Base-by-base conservation (phyloP, 345 rosid species). In the Moringa oleifera region DNA sequence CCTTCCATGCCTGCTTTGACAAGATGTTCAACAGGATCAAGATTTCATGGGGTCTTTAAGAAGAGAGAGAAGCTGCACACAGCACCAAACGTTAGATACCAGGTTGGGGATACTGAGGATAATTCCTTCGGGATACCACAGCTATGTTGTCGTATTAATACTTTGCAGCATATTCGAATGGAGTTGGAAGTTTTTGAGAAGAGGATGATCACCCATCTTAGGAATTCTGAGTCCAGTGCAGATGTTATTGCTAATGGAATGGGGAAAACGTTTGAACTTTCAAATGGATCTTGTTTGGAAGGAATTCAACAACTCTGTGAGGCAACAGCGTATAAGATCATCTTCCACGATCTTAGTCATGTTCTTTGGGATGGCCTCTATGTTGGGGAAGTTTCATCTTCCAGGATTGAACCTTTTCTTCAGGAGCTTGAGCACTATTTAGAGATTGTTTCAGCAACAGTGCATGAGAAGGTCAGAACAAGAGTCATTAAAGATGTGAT, bases 331-430 rank as follows among this genome's bases (percentile, higher is more conserved):
- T 90, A 94, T 62, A 94, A 88, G 74, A 75, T 88, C 15, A 76
- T 90, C 51, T 94, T 88, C 75, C 96, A 82, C 50, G 99, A 94
- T 73, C 70, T 88, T 65, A 86, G 91, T 70, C 83, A 85, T 65
- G 75, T 80, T 22, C 69, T 94, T 52, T 94, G 97, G 97, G 99
- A 90, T 41, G 93, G 97, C 11, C 77, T 90, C 68, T 90, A 94
- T 67, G 73, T 94, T 1, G 96, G 96, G 20, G 98, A 88, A 37
- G 85, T 80, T 51, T 74, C 90, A 20, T 69, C 87, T 56, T 80
- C 92, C 31, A 83, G 92, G 73, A 90, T 93, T 16, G 89, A 88
- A 33, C 86, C 89, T 45, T 73, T 86, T 68, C 83, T 86, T 57
- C 84, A 74, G 71, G 99, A 83, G 69, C 86, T 94, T 18, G 96